Evolutionary conservation across 148 eudicot species (phyloP).

Genomic region (Polygonum maritimum): DNA sequence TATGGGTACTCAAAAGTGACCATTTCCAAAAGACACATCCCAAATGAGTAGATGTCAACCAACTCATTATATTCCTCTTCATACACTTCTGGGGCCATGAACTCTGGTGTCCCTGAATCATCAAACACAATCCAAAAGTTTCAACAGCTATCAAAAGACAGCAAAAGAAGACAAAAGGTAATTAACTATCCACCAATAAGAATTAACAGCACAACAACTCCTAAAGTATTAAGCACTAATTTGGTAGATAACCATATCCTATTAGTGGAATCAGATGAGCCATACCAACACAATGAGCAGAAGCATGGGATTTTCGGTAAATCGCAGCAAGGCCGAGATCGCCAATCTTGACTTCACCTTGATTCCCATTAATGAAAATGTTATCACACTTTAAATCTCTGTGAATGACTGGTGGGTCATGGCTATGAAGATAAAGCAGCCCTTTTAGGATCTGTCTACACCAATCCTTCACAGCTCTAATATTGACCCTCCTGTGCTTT

Average conservation of each 20-base stretch:
- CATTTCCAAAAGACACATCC: constrained; percentile 24
- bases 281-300: constrained; percentile 18
- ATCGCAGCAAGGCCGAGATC: constrained; percentile 23
- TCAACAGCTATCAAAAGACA: background rate
- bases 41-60: constrained; percentile 23
- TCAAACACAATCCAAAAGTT: constrained; percentile 3
- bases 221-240: background rate
- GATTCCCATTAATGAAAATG: constrained; percentile 26
- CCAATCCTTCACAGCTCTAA: constrained; percentile 23
- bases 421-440: constrained; percentile 21
- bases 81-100: constrained; percentile 27
- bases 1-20: constrained; percentile 20
- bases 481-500: constrained; percentile 15
- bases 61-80: constrained; percentile 18
- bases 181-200: background rate
- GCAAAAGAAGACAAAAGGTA: background rate
- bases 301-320: constrained; percentile 15
- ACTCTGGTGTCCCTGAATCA: constrained; percentile 22
- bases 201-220: background rate
- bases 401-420: constrained; percentile 22
- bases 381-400: constrained; percentile 23
- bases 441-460: constrained; percentile 18
- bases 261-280: constrained; percentile 3
- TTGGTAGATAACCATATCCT: background rate
- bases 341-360: constrained; percentile 22